Percentiles rank a stretch among this genome's conserved stretches.
Conservation (phyloP, 805 yeast species). For the Candida lessepsii region DNA sequence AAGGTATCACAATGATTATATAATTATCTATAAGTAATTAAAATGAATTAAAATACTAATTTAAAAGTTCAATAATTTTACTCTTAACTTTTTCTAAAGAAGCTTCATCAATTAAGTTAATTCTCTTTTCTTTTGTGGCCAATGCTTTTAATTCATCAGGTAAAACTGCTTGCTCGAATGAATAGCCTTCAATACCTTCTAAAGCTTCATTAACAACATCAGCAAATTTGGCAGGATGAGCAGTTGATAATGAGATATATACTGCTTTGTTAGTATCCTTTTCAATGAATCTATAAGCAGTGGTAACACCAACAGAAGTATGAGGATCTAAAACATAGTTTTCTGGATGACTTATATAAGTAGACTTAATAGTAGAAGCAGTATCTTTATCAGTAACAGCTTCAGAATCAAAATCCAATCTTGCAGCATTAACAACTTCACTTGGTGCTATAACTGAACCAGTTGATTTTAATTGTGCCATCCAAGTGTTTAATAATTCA, state of each 20-base stretch:
- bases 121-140: conserved; percentile 69
- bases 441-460: conserved; percentile 76
- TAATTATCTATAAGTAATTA: no score
- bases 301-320: conserved; percentile 89
- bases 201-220: conserved; percentile 91
- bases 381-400: conserved; percentile 80
- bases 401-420: conserved; percentile 69
- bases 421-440: conserved; percentile 64
- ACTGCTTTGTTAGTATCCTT: conserved; percentile 38
- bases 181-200: conserved; percentile 62
- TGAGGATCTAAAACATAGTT: conserved; percentile 94
- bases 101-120: conserved; percentile 66
- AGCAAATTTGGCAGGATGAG: conserved; percentile 98
- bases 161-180: conserved; percentile 83
- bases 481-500: conserved; percentile 66
- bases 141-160: conserved; percentile 83
- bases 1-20: no score
- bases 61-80: conserved; percentile 70
- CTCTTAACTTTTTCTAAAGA: conserved; percentile 72
- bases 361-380: conserved; percentile 67
- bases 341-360: conserved; percentile 58
- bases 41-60: no score
- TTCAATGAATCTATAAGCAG: conserved; percentile 63
- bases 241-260: conserved; percentile 84
- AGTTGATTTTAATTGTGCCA: conserved; percentile 67